Conservation (phyloP, 345 rosid species). For the Raphanus raphanistrum region DNA sequence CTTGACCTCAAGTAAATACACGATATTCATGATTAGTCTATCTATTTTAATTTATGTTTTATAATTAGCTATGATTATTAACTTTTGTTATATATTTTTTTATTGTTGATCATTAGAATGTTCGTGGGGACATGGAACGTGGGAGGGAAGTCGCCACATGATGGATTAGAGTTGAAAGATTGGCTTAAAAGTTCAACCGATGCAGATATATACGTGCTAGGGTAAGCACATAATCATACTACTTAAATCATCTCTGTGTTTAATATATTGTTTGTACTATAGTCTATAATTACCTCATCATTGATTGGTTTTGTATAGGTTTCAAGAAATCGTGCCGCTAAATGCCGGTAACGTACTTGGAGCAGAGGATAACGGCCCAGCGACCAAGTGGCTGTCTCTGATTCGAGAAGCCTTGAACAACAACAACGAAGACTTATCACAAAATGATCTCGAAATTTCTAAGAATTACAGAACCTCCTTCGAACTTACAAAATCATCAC, state of each 20-base stretch:
- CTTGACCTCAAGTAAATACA: slow-evolving; percentile 59
- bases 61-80: slow-evolving; percentile 12
- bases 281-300: neutral
- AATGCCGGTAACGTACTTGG: slow-evolving; percentile 86
- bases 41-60: neutral
- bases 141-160: slow-evolving; percentile 79
- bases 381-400: slow-evolving; percentile 75
- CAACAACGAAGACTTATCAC: neutral
- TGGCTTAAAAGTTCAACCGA: slow-evolving; percentile 61
- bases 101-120: slow-evolving; percentile 49
- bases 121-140: slow-evolving; percentile 96
- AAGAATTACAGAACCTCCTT: slow-evolving; percentile 32
- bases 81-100: neutral
- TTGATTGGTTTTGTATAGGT: slow-evolving; percentile 44
- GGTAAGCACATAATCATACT: slow-evolving; percentile 48
- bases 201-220: slow-evolving; percentile 78
- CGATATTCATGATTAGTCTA: neutral
- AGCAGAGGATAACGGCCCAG: slow-evolving; percentile 75
- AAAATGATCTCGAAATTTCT: slow-evolving; percentile 15
- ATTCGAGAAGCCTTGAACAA: slow-evolving; percentile 65
- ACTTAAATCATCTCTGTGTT: neutral
- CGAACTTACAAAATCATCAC: slow-evolving; percentile 31
- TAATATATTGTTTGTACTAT: neutral
- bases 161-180: slow-evolving; percentile 59
- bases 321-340: slow-evolving; percentile 86